Evolutionary conservation across 371 early-diverging fungal genomes (phyloP), one percentile per base, ranked within the genome.

Genomic region (Blakeslea trispora): DNA sequence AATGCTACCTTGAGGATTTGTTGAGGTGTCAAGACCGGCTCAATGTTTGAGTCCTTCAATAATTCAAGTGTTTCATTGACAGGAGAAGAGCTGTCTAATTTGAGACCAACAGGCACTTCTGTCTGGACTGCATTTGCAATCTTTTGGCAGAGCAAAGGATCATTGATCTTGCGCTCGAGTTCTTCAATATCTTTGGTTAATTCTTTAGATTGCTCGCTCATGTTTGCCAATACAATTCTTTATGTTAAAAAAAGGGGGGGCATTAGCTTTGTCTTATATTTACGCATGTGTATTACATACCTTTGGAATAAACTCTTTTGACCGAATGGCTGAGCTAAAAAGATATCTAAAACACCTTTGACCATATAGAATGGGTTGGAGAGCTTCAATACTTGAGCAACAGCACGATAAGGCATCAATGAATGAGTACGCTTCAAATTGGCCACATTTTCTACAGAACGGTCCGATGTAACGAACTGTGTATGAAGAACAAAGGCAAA

Each of bases 261-360:
- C n/a, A n/a, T n/a, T 13, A n/a, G 31, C 8, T 35, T 32, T 17
- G 31, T 28, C 8, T 47, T 31, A 8, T 11, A 5, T 48, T 28
- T 23, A 23, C 15, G 9, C 10, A 43, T 18, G 34, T 3, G 35
- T 22, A 35, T 35, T 42, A 21, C 24, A 45, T 63, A 75, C 81
- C 87, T 72, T 59, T 87, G 88, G 53, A 84, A 73, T 45, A 87
- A 55, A 60, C 84, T 83, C 34, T 69, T 70, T 5, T 77, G 69
- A 21, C 88, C 88, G 55, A 87, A 81, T 7, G 88, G 88, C 35
- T 84, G 88, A 0, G 88, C 84, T 48, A 87, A 56, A 46, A 87
- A 83, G 11, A 87, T 47, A 56, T 87, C 85, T 57, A 85, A 57
- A 1, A 85, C 71, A 17, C 81, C 82, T 53, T 82, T 87, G 46